Evolutionary conservation across 352 stramenopile species (phyloP), one percentile per base, ranked within the genome.

Genomic region (Discostella stelligera): DNA sequence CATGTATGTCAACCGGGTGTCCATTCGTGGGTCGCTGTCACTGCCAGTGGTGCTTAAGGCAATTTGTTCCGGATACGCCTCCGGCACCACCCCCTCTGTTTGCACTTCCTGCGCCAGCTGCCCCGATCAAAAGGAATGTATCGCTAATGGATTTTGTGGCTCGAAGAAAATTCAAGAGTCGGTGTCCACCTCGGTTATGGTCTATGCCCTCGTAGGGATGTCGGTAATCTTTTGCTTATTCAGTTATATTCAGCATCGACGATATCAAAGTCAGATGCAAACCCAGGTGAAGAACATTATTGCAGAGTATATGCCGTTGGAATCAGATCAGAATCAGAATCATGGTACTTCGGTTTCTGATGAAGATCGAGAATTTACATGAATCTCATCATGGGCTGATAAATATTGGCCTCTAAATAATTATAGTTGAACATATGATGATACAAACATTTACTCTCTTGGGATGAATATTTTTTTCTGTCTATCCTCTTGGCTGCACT

Each of bases 241-340:
- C n/a, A 70, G 65, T 14, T 82, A 78, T 49, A 71, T 64, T 9
- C 96, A 98, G 82, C 97, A 93, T 80, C 94, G 94, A 46, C 92
- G 92, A 78, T 97, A 93, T 14, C 92, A 96, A 78, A 91, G 90
- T 53, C 92, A 97, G 79, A 98, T 98, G 96, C 94, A 94, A 70
- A 93, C 96, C 55, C 95, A 98, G 79, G 95, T 98, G 56, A 94
- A 94, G 71, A 96, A 94, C 53, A 98, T 98, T 65, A 80, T 98
- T 70, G 95, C 96, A n/a, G 95, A 98, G 84, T 98, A 98, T 85
- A 98, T 98, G 95, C 96, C 96, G 39, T 76, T 98, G 20, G 94
- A 98, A 60, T 13, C 50, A 16, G 27, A 77, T 27, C 18, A 74
- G 71, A 44, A 65, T 72, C 53, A 61, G 23, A 41, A 61, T 18